Base-by-base conservation (phyloP, 805 yeast genomes). In the Yamadazyma philogaea region DNA sequence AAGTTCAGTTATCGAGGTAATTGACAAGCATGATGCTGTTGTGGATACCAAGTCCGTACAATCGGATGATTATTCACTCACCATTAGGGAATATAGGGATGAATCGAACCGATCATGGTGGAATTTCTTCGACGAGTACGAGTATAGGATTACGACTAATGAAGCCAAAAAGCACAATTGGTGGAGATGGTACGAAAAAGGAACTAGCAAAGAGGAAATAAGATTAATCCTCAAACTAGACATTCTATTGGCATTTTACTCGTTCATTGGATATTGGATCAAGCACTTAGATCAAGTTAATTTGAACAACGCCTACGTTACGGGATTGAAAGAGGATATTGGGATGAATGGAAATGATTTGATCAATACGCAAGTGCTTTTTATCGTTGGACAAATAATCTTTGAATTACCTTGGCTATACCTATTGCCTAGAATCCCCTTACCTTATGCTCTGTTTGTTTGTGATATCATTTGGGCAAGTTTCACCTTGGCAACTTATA, bases 61-160 rank as follows among this genome's bases (percentile, higher is more conserved):
- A 3, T 18, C 21, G 3, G 30, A n/a, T 12, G 39, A 40, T 12
- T 18, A 27, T 2, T 19, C 16, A 6, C 11, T n/a, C 19, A 24
- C 32, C 4, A 32, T 42, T 14, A 42, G 31, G 30, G 50, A 46
- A 33, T 46, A 68, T 52, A 60, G 81, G 47, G 81, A 77, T 52
- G 81, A 76, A 54, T 78, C 78, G 7, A 54, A 71, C 46, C 63
- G 79, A 37, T 65, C 70, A 27, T 76, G 79, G 77, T 73, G 64
- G 64, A 66, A 65, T 21, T 74, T 61, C 45, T 75, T 75, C 33
- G 66, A 62, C 44, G 66, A 62, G 45, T 62, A 55, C 42, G 66
- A 62, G 41, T 60, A 62, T 46, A 42, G 66, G 16, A 35, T 44
- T 30, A 54, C 53, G 27, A 49, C 47, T 32, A 27, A 42, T 12